Evolutionary conservation across 2,329 filamentous ascomycete species (phyloP), one percentile per base, ranked within the genome.

Genomic region (Clarireedia homoeocarpa): DNA sequence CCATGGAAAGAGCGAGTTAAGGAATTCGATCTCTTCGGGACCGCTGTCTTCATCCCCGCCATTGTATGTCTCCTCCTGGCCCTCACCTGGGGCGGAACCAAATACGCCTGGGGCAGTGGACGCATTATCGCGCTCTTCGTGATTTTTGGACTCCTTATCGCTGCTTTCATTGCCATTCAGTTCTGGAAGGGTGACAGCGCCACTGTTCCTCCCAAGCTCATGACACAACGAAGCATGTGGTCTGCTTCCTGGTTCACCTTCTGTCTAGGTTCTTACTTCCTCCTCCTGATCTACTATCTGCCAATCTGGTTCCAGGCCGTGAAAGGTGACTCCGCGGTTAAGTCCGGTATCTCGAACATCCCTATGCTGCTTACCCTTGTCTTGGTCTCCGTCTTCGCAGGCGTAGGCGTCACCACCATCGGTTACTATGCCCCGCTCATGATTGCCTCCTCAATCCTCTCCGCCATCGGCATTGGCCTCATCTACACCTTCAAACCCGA

Each of bases 361-460:
- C 69, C 71, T 3, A 58, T 68, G 53, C 62, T 73, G 20, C 57
- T 72, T 14, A 63, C 61, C 4, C 59, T 72, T 7, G 67, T 70
- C 7, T 44, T 70, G 2, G 61, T 63, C 12, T 45, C 42, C 17
- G 34, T 56, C 24, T 48, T 53, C 9, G 56, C 49, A 4, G 48
- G 49, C 10, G 30, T 49, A 26, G 15, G 23, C 12, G 46, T 44
- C 34, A 36, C 56, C 9, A 34, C 38, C 24, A 49, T 42, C 39
- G 39, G 38, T 39, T 52, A 58, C 12, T 59, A 85, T 59, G 75
- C 79, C 1, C 82, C 83, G 0, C 74, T 78, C 20, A 82, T 83
- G 78, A 70, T 83, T 15, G 44, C 74, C 15, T 75, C 75, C 6
- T 75, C 80, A 3, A 71, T 73, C 40, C 64, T 85, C 56, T 45